Conservation (phyloP, 1,284 basidiomycete genomes). For the Tilletia setariae region DNA sequence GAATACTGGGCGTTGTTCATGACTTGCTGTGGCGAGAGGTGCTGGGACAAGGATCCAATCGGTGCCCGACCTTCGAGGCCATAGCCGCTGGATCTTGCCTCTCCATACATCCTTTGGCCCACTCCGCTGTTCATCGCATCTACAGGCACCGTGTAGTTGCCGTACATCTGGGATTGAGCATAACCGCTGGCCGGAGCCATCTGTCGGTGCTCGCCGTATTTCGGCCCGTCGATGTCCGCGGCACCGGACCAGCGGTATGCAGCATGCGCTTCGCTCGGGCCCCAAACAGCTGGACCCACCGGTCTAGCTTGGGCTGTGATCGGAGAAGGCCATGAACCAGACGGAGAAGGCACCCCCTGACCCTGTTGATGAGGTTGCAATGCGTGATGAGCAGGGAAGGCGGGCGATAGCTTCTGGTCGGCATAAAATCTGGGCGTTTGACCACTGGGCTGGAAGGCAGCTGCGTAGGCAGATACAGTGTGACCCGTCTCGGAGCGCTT, state of each 20-base stretch:
- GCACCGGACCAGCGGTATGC: not conserved
- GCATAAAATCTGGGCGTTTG: not conserved
- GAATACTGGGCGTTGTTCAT: not conserved
- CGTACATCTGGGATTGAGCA: not conserved
- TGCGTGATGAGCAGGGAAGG: not conserved
- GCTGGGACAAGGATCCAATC: conserved; percentile 6
- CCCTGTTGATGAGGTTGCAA: not conserved
- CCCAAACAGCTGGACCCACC: not conserved
- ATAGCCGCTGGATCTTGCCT: not conserved
- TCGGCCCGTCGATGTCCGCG: not conserved
- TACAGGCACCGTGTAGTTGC: not conserved
- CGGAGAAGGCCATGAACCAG: conserved; percentile 1
- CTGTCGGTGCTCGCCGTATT: not conserved
- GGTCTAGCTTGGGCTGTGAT: not conserved
- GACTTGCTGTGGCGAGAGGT: conserved; percentile 5
- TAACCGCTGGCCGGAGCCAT: no score
- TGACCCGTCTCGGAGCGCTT: not conserved
- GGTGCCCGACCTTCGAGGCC: conserved; percentile 8
- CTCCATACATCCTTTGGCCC: not conserved
- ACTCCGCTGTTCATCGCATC: not conserved
- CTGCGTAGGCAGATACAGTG: not conserved
- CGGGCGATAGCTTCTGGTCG: not conserved
- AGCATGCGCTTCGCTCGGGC: not conserved
- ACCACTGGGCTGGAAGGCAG: not conserved
- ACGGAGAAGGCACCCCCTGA: not conserved